Conservation (phyloP, 805 yeast species). For the Candida ascalaphidarum region DNA sequence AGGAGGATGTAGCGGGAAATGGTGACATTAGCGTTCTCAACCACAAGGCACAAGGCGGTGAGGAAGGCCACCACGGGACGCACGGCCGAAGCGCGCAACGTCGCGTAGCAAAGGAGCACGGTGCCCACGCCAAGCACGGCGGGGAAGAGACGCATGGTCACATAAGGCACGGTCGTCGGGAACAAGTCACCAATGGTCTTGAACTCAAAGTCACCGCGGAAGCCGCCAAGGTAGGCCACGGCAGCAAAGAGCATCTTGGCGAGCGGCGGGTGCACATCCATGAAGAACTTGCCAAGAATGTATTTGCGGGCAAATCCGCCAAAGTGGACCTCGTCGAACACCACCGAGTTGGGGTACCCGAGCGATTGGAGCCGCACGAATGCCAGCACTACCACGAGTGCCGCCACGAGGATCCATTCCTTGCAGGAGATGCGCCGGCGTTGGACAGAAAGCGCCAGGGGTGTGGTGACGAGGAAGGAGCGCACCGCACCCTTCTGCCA, state of each 20-base stretch:
- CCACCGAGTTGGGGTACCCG: constrained; percentile 69
- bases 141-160: constrained; percentile 61
- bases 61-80: constrained; percentile 53
- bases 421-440: constrained; percentile 8
- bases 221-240: constrained; percentile 59
- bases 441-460: constrained; percentile 30
- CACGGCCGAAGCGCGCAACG: constrained; percentile 66
- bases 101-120: constrained; percentile 54
- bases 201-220: constrained; percentile 62
- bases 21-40: constrained; percentile 65
- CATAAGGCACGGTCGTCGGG: constrained; percentile 56
- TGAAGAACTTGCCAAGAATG: constrained; percentile 52
- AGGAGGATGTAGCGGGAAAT: constrained; percentile 67
- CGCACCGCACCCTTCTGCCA: constrained; percentile 43
- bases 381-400: constrained; percentile 41
- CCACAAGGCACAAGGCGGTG: constrained; percentile 45
- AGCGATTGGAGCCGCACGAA: constrained; percentile 55
- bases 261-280: constrained; percentile 78
- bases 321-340: constrained; percentile 89
- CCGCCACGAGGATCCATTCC: constrained; percentile 22
- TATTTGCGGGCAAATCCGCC: constrained; percentile 94
- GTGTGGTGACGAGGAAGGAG: constrained; percentile 45
- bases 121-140: constrained; percentile 65
- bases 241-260: constrained; percentile 72
- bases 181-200: constrained; percentile 55